Percentiles rank a stretch among this genome's conserved stretches.
These are phyloP conservation scores for Thraustochytrium sp. DNA, from an alignment of 352 stramenopile species.

Conservation along the genomic window DNA sequence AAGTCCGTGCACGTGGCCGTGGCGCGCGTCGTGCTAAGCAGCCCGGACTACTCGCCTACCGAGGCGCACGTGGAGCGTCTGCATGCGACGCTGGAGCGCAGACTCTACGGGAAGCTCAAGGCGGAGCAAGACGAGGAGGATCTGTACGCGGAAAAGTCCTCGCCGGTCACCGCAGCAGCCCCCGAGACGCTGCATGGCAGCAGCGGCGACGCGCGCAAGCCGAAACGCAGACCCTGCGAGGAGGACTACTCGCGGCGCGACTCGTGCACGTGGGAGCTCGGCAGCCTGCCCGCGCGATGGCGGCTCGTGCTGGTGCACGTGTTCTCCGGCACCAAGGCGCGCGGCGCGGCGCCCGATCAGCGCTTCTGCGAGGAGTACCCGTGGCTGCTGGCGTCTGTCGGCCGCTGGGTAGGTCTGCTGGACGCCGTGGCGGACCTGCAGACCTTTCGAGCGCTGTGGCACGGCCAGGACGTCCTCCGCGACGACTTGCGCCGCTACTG, in stretches of 20 bases:
- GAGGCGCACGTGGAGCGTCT: background rate
- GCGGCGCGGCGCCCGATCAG: background rate
- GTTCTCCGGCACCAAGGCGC: background rate
- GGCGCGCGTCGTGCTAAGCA: background rate
- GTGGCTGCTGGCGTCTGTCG: background rate
- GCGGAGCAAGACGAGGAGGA: background rate
- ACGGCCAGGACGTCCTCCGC: background rate
- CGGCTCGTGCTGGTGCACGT: constrained; percentile 9
- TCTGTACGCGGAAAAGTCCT: background rate
- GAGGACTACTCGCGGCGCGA: background rate
- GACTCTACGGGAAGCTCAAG: constrained; percentile 5
- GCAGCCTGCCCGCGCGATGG: background rate
- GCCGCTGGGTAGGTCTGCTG: background rate
- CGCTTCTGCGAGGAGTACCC: background rate
- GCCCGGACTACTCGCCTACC: background rate
- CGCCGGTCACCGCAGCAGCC: too few species aligned
- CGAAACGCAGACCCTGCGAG: background rate
- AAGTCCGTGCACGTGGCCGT: background rate
- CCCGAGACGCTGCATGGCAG: too few species aligned
- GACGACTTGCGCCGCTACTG: background rate
- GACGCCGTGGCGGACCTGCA: background rate
- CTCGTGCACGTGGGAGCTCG: background rate
- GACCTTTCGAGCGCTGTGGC: background rate
- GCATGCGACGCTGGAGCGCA: background rate
- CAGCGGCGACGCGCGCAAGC: too few species aligned